phyloP scores from a whole-genome alignment of 306 rosid species.

The Chamaecrista fasciculata region DNA sequence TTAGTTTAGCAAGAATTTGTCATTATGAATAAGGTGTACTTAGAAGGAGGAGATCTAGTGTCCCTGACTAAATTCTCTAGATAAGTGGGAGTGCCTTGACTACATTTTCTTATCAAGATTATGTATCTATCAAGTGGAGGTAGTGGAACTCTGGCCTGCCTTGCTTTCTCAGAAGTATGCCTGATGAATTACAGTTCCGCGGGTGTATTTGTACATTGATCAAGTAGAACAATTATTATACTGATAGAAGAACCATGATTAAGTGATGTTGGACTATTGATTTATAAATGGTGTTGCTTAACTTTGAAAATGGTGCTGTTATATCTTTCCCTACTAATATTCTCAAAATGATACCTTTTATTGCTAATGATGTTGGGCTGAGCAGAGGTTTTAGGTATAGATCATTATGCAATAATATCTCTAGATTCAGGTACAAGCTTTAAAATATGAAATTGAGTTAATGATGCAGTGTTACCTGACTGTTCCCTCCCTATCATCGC shows the following conservation, averaged over 20 bases:
- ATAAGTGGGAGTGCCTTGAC: too few species aligned
- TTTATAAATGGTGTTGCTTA: constrained; percentile 6
- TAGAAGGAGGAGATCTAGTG: too few species aligned
- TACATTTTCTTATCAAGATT: too few species aligned
- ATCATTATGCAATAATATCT: constrained; percentile 3
- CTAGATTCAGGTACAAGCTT: constrained; percentile 17
- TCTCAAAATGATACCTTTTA: constrained; percentile 12
- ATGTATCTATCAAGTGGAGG: too few species aligned
- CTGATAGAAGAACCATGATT: neutral
- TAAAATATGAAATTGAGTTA: constrained; percentile 21
- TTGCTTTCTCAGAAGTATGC: too few species aligned
- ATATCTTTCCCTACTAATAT: neutral
- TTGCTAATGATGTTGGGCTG: neutral
- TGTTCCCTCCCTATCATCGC: constrained; percentile 22
- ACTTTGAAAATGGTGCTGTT: neutral
- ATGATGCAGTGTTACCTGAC: constrained; percentile 8
- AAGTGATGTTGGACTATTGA: constrained; percentile 19
- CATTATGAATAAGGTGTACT: too few species aligned
- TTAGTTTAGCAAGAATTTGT: too few species aligned
- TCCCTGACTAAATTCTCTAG: too few species aligned
- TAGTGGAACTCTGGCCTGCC: too few species aligned
- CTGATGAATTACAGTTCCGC: neutral
- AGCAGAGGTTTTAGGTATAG: constrained; percentile 9
- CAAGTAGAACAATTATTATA: constrained; percentile 7
- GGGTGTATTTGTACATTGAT: constrained; percentile 2